phyloP scores from a whole-genome alignment of 2,329 filamentous ascomycete species.

The Xylaria sp. region DNA sequence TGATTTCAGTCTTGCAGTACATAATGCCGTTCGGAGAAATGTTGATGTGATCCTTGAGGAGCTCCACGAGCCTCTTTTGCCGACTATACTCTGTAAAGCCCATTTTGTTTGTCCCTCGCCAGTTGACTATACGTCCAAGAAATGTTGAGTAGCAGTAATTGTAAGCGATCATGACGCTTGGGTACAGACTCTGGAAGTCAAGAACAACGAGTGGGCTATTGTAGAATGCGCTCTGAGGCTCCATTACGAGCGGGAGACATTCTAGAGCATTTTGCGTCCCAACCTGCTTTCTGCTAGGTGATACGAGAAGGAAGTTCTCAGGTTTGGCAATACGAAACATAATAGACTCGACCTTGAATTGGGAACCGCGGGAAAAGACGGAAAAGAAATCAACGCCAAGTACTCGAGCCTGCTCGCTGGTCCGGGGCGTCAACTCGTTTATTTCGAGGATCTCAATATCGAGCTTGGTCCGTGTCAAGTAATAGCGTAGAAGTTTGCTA shows the following conservation, averaged over 20 bases:
- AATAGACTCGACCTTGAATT: constrained; percentile 98
- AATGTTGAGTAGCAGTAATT: constrained; percentile 99
- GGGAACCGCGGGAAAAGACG: constrained; percentile 90
- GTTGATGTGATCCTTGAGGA: constrained; percentile 86
- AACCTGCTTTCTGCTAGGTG: constrained; percentile 89
- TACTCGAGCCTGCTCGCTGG: constrained; percentile 90
- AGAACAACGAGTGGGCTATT: constrained; percentile 86
- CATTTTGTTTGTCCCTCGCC: constrained; percentile 94
- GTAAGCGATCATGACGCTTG: constrained; percentile 98
- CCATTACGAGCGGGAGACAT: constrained; percentile 95
- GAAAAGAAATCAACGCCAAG: constrained; percentile 97
- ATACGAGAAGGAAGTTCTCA: constrained; percentile 89
- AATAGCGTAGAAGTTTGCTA: constrained; percentile 78
- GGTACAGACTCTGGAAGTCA: constrained; percentile 95
- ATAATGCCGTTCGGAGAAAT: constrained; percentile 96
- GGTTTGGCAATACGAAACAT: constrained; percentile 99
- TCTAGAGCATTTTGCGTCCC: constrained; percentile 93
- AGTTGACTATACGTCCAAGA: constrained; percentile 80
- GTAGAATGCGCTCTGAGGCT: constrained; percentile 94
- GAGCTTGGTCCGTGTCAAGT: constrained; percentile 74
- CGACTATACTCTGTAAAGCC: constrained; percentile 88
- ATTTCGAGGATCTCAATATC: constrained; percentile 90
- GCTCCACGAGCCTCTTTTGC: constrained; percentile 72
- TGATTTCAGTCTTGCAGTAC: constrained; percentile 83
- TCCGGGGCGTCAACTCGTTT: constrained; percentile 86